These are phyloP conservation scores for Sordariomycetes sp. DNA, from an alignment of 2,329 filamentous ascomycete species.

Conservation along the genomic window DNA sequence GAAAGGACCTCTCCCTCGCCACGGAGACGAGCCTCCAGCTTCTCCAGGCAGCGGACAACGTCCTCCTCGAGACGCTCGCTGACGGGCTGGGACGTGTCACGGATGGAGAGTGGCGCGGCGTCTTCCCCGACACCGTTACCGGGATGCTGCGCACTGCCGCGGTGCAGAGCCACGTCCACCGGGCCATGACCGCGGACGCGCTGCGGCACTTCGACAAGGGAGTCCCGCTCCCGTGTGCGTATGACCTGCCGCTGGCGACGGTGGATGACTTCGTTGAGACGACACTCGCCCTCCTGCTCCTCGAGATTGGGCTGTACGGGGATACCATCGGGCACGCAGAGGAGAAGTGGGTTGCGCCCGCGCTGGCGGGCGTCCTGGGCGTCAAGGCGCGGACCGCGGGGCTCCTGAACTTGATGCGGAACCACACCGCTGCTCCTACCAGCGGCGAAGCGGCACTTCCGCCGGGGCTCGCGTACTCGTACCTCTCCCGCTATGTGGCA, in stretches of 20 bases:
- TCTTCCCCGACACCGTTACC: constrained; percentile 18
- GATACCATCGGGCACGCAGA: constrained; percentile 8
- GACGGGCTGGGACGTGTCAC: constrained; percentile 15
- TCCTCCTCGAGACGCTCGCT: constrained; percentile 16
- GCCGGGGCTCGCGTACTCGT: constrained; percentile 16
- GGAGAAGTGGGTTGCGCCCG: constrained; percentile 20
- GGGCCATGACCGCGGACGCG: constrained; percentile 17
- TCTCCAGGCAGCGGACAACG: constrained; percentile 18
- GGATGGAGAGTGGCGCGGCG: constrained; percentile 12
- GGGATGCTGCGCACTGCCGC: constrained; percentile 17
- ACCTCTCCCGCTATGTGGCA: constrained; percentile 16
- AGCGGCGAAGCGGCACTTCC: constrained; percentile 19
- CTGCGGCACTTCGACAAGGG: constrained; percentile 18
- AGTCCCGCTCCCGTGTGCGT: constrained; percentile 13
- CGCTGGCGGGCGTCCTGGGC: constrained; percentile 17
- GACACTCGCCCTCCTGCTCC: constrained; percentile 11
- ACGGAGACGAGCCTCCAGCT: constrained; percentile 13
- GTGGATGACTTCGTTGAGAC: constrained; percentile 15
- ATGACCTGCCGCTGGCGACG: constrained; percentile 10
- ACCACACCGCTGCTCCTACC: constrained; percentile 16
- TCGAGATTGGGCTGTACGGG: constrained; percentile 14
- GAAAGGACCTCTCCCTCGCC: constrained; percentile 13
- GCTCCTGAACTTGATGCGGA: constrained; percentile 24
- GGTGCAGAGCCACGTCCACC: constrained; percentile 22
- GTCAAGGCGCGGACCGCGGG: constrained; percentile 19